Percentiles rank a stretch among this genome's conserved stretches.
phyloP scores from a whole-genome alignment of 1,284 basidiomycete genomes.

The Apiotrichum sp. region DNA sequence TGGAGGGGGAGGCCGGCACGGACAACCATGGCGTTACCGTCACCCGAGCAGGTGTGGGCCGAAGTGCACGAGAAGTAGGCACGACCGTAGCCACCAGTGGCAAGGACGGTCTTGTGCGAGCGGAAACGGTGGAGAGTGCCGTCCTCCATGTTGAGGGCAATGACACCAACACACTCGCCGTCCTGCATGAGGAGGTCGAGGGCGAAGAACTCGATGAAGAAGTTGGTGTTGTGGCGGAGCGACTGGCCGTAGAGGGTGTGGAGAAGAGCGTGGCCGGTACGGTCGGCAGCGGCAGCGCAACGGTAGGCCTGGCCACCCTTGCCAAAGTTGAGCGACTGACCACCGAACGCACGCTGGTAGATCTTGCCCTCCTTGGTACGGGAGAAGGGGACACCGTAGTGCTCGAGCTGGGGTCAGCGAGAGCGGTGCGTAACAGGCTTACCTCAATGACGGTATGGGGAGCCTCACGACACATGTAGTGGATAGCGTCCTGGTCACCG shows the following conservation, averaged over 20 bases:
- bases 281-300: slow-evolving; percentile 96
- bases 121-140: slow-evolving; percentile 98
- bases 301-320: slow-evolving; percentile 99
- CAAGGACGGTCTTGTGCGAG: slow-evolving; percentile 95
- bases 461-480: slow-evolving; percentile 98
- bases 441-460: slow-evolving; percentile 90
- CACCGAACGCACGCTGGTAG: slow-evolving; percentile 99
- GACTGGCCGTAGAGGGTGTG: slow-evolving; percentile 99
- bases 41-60: slow-evolving; percentile 98
- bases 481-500: slow-evolving; percentile 98
- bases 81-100: slow-evolving; percentile 97
- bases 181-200: slow-evolving; percentile 98
- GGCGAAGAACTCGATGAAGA: slow-evolving; percentile 99
- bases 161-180: slow-evolving; percentile 98
- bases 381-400: slow-evolving; percentile 98
- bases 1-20: slow-evolving; percentile 95
- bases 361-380: slow-evolving; percentile 99
- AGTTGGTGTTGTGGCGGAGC: slow-evolving; percentile 97
- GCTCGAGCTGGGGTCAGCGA: slow-evolving; percentile 67
- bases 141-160: slow-evolving; percentile 99
- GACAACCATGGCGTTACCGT: slow-evolving; percentile 98
- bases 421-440: slow-evolving; percentile 18
- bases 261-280: slow-evolving; percentile 96
- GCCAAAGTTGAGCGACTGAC: slow-evolving; percentile 93
- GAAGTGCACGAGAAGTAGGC: slow-evolving; percentile 99